These are phyloP conservation scores for Phyllosticta citribraziliensis DNA, from an alignment of 2,329 filamentous ascomycete species.

Conservation along the genomic window DNA sequence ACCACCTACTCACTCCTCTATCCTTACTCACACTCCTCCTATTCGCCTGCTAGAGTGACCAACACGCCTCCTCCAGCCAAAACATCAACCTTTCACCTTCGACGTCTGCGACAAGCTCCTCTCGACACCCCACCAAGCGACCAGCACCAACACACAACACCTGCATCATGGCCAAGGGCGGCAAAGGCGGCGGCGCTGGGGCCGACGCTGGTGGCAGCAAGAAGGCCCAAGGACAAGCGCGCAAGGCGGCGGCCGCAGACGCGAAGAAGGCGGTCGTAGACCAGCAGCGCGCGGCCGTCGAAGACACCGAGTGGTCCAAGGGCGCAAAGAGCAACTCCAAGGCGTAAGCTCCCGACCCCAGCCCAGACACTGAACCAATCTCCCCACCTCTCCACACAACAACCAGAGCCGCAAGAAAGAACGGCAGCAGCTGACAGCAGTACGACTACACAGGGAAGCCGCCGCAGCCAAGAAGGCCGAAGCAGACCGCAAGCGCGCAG, in stretches of 20 bases:
- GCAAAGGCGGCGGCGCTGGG: conserved; percentile 33
- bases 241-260: conserved; percentile 83
- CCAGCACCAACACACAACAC: not conserved
- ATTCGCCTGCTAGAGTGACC: not conserved
- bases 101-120: not conserved
- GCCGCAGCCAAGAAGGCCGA: conserved; percentile 78
- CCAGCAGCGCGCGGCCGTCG: conserved; percentile 51
- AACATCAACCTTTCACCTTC: not conserved
- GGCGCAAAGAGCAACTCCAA: conserved; percentile 78
- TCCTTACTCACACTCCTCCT: not conserved
- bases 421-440: not conserved
- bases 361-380: too few species aligned
- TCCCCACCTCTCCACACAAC: not conserved
- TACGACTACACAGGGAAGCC: conserved; percentile 53
- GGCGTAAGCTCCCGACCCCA: conserved; percentile 55
- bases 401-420: not conserved
- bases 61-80: not conserved
- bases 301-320: conserved; percentile 72
- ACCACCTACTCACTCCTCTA: not conserved
- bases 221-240: conserved; percentile 80
- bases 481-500: conserved; percentile 78
- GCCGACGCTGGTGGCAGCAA: conserved; percentile 57
- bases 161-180: conserved; percentile 51
- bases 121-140: not conserved
- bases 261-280: conserved; percentile 66